Evolutionary conservation across 805 yeast species (phyloP), one percentile per base, ranked within the genome.

Genomic region (Wickerhamomyces hampshirensis): DNA sequence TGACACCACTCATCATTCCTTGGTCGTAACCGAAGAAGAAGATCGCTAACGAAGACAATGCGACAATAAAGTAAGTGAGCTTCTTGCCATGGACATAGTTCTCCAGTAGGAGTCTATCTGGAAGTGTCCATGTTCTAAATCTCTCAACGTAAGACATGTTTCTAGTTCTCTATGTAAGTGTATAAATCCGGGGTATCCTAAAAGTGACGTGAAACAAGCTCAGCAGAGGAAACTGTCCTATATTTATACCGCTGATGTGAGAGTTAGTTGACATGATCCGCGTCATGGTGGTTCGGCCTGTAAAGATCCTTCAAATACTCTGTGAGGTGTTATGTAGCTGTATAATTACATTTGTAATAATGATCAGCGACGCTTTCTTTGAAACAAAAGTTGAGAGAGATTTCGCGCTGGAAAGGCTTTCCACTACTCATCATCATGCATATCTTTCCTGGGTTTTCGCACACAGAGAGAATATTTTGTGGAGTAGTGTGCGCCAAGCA

Each of bases 1-100:
- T 32, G 24, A 32, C 34, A 26, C 34, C 34, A 18, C 30, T 26
- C 34, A 32, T 32, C 34, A 32, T 32, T 12, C 34, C 34, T 26
- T 32, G 34, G n/a, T 32, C 34, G 17, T 32, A 32, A 24, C 34
- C 34, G 18, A 32, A 32, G 23, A 32, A 32, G 30, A 32, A 32
- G n/a, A 32, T 32, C 4, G 29, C 17, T n/a, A 32, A 17, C 14
- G 28, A 26, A 4, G 34, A 27, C 8, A 32, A 21, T 6, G 23
- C 34, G 17, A 32, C 30, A 9, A 32, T 32, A 18, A 11, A 23
- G 17, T 32, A 32, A 5, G 34, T 23, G 5, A 32, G 30, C 15
- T 32, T 32, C 12, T 26, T 32, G n/a, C 34, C 34, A 26, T 32
- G 34, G 23, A 23, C 27, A 26, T 32, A 17, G 18, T 32, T 32